phyloP scores from a whole-genome alignment of 169 alveolate genomes.

The Plasmodium chabaudi region DNA sequence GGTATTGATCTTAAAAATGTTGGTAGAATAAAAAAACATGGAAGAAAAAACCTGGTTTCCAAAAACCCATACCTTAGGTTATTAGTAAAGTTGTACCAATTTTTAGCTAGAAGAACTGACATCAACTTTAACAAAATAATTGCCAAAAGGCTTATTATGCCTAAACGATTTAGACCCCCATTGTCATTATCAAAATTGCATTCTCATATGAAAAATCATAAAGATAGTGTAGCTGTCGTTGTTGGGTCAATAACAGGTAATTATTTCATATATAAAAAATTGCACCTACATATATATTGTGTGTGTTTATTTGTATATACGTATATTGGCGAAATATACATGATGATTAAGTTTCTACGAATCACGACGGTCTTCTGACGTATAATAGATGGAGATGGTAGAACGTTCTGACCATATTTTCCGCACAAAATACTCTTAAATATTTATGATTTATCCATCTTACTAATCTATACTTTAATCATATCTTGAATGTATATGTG shows the following conservation, averaged over 20 bases:
- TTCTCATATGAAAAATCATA: slow-evolving; percentile 91
- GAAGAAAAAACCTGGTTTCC: slow-evolving; percentile 91
- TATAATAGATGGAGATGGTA: slow-evolving; percentile 84
- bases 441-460: background rate
- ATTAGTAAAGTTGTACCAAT: slow-evolving; percentile 89
- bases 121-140: slow-evolving; percentile 94
- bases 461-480: too few species aligned
- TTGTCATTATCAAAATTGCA: slow-evolving; percentile 94
- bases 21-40: slow-evolving; percentile 92
- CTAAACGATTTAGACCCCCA: slow-evolving; percentile 95
- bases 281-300: background rate
- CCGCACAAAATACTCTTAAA: slow-evolving; percentile 4
- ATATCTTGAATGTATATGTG: too few species aligned
- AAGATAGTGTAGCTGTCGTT: slow-evolving; percentile 95
- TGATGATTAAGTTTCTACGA: slow-evolving; percentile 84
- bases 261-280: background rate
- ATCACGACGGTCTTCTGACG: slow-evolving; percentile 92
- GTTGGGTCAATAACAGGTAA: slow-evolving; percentile 97
- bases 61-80: slow-evolving; percentile 92
- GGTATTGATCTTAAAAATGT: slow-evolving; percentile 93
- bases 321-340: slow-evolving; percentile 68
- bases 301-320: background rate
- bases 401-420: slow-evolving; percentile 76
- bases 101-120: slow-evolving; percentile 95
- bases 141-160: slow-evolving; percentile 93